Evolutionary conservation across 163 green algal species (phyloP).

Genomic region (Chlorella variabilis): DNA sequence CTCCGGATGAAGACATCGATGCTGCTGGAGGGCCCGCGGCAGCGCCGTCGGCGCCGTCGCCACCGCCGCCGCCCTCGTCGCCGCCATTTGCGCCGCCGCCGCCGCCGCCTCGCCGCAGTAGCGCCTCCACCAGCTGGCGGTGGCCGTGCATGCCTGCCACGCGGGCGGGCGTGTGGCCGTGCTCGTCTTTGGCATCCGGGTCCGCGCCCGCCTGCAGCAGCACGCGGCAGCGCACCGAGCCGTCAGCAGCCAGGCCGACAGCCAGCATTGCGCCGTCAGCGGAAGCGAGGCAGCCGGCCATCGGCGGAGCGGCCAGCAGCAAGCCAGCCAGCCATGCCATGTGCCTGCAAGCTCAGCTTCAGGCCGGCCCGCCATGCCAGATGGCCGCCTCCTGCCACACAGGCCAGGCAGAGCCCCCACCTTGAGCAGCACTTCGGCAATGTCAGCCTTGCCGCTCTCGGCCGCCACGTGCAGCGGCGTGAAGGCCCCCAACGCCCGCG

Average conservation of each 20-base stretch:
- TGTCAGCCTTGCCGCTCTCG: conserved; percentile 40
- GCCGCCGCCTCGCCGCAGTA: conserved; percentile 25
- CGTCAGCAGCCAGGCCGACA: too few species aligned
- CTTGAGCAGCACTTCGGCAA: conserved; percentile 53
- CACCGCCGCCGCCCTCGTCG: neutral
- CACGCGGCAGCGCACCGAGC: neutral
- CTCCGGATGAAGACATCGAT: conserved; percentile 2
- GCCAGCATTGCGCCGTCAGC: too few species aligned
- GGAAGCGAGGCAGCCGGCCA: too few species aligned
- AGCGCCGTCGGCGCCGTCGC: neutral
- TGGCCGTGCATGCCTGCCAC: conserved; percentile 26
- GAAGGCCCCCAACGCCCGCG: conserved; percentile 45
- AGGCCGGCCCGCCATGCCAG: neutral
- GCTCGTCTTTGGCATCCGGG: conserved; percentile 30
- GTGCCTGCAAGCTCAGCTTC: neutral
- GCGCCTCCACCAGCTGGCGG: conserved; percentile 23
- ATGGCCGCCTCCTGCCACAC: neutral
- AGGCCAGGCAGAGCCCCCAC: conserved; percentile 23
- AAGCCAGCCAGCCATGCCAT: too few species aligned
- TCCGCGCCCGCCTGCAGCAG: conserved; percentile 39
- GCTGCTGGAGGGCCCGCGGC: neutral
- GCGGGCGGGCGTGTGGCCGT: conserved; percentile 43
- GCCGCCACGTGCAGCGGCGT: conserved; percentile 64
- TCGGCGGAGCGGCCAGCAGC: too few species aligned
- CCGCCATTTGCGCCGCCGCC: neutral